Percentiles rank a stretch among this genome's conserved stretches.
These are phyloP conservation scores for Cladosporium phlei DNA, from an alignment of 2,329 filamentous ascomycete genomes.

Conservation along the genomic window DNA sequence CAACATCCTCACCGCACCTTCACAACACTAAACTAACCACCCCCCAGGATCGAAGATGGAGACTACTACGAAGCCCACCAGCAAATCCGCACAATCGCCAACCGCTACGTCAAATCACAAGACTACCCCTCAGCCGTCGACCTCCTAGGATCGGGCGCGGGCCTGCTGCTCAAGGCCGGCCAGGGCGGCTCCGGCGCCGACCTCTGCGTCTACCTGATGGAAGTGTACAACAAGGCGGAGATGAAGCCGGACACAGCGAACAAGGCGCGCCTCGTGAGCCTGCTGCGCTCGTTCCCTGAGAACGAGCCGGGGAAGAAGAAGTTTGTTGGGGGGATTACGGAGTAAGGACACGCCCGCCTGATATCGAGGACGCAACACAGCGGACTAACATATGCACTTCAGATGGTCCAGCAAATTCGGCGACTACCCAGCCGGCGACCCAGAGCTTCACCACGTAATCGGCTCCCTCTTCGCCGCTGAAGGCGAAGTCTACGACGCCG, in stretches of 20 bases:
- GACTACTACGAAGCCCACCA: slow-evolving; percentile 98
- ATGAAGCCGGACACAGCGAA: slow-evolving; percentile 68
- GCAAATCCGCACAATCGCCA: slow-evolving; percentile 90
- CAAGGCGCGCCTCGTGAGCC: slow-evolving; percentile 69
- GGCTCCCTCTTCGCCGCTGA: slow-evolving; percentile 89
- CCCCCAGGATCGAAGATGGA: slow-evolving; percentile 72
- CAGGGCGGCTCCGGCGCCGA: slow-evolving; percentile 92
- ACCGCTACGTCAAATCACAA: slow-evolving; percentile 82
- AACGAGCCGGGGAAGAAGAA: slow-evolving; percentile 90
- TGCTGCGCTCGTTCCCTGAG: slow-evolving; percentile 73
- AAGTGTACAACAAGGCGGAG: slow-evolving; percentile 85
- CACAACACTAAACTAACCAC: slow-evolving; percentile 4
- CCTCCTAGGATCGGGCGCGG: slow-evolving; percentile 77
- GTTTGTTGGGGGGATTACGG: slow-evolving; percentile 80
- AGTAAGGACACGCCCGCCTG: slow-evolving; percentile 43
- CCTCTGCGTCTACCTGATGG: slow-evolving; percentile 77
- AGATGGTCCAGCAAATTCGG: slow-evolving; percentile 83
- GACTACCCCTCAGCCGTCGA: slow-evolving; percentile 85
- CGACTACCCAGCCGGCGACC: slow-evolving; percentile 84
- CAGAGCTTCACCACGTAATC: slow-evolving; percentile 88
- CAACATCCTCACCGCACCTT: background rate
- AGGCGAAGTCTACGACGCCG: slow-evolving; percentile 87
- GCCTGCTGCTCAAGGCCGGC: slow-evolving; percentile 81
- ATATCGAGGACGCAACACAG: background rate
- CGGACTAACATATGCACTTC: background rate